A percentile compares a stretch with the other conserved stretches of the same genome.
Evolutionary conservation across 108 stramenopile genomes (phyloP).

Genomic region (Cyclotella cryptica): DNA sequence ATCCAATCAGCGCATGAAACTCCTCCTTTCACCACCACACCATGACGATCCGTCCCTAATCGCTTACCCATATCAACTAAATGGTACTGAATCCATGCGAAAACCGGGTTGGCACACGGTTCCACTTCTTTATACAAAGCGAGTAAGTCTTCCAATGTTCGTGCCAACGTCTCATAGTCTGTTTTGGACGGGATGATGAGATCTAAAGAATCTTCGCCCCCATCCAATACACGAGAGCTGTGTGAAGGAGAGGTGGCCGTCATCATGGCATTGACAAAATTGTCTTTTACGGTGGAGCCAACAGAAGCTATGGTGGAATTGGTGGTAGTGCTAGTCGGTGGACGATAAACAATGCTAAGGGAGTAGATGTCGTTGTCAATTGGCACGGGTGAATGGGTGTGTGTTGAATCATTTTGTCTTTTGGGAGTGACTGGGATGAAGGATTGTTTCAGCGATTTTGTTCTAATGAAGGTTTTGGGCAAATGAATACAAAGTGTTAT

Average conservation of each 20-base stretch:
- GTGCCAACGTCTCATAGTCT: slow-evolving; percentile 57
- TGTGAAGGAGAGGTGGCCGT: slow-evolving; percentile 10
- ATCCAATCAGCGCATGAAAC: slow-evolving; percentile 60
- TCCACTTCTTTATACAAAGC: slow-evolving; percentile 50
- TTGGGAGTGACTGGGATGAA: slow-evolving; percentile 10
- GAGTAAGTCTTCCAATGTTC: slow-evolving; percentile 64
- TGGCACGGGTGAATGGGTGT: slow-evolving; percentile 7
- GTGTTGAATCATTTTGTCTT: not conserved
- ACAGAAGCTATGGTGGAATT: slow-evolving; percentile 17
- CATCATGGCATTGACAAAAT: slow-evolving; percentile 37
- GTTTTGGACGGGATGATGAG: slow-evolving; percentile 62
- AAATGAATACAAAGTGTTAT: not conserved
- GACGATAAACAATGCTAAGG: slow-evolving; percentile 42
- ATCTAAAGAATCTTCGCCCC: slow-evolving; percentile 70
- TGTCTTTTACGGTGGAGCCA: slow-evolving; percentile 33
- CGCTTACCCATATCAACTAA: slow-evolving; percentile 71
- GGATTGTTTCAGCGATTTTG: slow-evolving; percentile 13
- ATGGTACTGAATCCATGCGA: slow-evolving; percentile 60
- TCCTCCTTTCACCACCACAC: slow-evolving; percentile 9
- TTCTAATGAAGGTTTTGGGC: not conserved
- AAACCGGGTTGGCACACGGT: slow-evolving; percentile 27
- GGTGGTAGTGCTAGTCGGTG: slow-evolving; percentile 18
- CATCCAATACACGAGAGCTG: slow-evolving; percentile 27
- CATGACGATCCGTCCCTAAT: slow-evolving; percentile 11
- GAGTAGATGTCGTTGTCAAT: slow-evolving; percentile 6